Evolutionary conservation across 345 rosid genomes (phyloP).

Genomic region (Linum lewisii): DNA sequence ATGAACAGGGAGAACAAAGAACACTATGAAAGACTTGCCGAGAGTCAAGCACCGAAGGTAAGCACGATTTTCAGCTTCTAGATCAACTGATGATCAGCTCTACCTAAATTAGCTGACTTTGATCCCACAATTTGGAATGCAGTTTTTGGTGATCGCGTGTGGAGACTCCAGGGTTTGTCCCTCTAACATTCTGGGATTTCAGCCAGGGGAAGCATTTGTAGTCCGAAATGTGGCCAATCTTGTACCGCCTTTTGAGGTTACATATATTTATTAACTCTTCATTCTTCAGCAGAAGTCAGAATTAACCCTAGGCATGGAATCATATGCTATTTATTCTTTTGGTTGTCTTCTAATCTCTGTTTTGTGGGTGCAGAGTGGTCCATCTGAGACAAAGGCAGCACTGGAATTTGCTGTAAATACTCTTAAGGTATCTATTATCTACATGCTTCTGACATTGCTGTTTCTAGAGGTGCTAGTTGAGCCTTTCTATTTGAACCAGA

Average conservation of each 20-base stretch:
- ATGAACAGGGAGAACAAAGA: slow-evolving; percentile 60
- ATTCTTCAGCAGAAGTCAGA: too few species aligned
- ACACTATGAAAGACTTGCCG: slow-evolving; percentile 52
- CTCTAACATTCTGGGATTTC: slow-evolving; percentile 72
- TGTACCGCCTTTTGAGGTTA: slow-evolving; percentile 80
- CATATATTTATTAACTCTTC: too few species aligned
- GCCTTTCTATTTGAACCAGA: background rate
- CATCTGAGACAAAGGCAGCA: slow-evolving; percentile 92
- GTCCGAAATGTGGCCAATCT: slow-evolving; percentile 87
- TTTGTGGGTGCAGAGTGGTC: slow-evolving; percentile 56
- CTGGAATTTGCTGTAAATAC: slow-evolving; percentile 83
- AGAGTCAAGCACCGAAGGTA: slow-evolving; percentile 85
- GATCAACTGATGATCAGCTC: background rate
- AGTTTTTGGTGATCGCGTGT: slow-evolving; percentile 97
- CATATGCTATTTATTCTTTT: background rate
- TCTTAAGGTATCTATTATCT: slow-evolving; percentile 51
- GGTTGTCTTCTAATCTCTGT: background rate
- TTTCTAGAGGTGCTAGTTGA: background rate
- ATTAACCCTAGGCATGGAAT: too few species aligned
- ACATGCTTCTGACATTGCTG: background rate
- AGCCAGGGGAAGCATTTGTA: slow-evolving; percentile 94
- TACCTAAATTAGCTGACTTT: background rate
- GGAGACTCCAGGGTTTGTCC: slow-evolving; percentile 99
- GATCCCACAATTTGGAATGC: slow-evolving; percentile 30
- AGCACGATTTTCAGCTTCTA: slow-evolving; percentile 3